Evolutionary conservation across 73 alveolate genomes (phyloP), one percentile per base, ranked within the genome.

Genomic region (Paraurostyla sp.): DNA sequence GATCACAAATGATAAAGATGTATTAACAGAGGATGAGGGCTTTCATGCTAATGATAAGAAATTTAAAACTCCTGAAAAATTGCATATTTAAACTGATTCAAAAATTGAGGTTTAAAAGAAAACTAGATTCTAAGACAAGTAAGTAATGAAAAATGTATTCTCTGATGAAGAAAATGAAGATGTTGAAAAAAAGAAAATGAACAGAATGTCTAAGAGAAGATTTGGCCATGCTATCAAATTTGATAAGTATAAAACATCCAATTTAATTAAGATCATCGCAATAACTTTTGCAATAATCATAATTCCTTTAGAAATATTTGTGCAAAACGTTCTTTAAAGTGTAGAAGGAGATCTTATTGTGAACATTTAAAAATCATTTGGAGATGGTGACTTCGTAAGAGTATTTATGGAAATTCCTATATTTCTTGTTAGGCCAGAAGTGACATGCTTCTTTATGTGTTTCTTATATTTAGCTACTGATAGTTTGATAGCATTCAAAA

Each of bases 261-360:
- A 36, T 20, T 4, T 58, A 16, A 58, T 81, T 7, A 81, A 81
- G 52, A 81, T 81, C 65, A 36, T 57, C 22, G 22, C 54, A 23
- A 60, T 81, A 22, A 36, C 60, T 32, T 52, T 81, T 7, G 80
- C 91, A 2, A 50, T 81, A 7, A 81, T 81, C 27, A 81, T 81
- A 43, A 81, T 81, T 20, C 91, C 91, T 9, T 59, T 81, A 23
- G 91, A 81, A 32, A 58, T 58, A 3, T 58, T 81, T 23, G 63
- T 81, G 3, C 27, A 58, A 63, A 32, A 35, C 41, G 69, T 81
- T 22, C 76, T 81, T 25, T 48, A 50, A 27, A 46, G 32, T 11
- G 54, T 46, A n/a, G 91, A 81, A 33, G 71, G 52, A 20, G 54
- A 40, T 9, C 71, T 81, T 3, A 81, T 81, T 36, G 68, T 58